Base-by-base conservation (phyloP, 2,329 filamentous ascomycete species). In the Metarhizium humberi region DNA sequence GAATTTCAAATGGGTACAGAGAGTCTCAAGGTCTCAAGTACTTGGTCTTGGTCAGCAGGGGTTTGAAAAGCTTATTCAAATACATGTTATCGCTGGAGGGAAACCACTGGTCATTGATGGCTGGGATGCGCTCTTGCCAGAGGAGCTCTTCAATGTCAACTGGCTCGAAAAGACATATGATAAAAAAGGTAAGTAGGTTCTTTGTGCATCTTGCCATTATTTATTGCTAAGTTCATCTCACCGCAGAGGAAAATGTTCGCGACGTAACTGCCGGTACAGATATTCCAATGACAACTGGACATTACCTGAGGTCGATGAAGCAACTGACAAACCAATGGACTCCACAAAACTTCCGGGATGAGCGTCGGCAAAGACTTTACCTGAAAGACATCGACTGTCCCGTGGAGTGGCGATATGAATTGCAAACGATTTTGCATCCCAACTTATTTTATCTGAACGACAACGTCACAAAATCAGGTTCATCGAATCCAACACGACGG, bases 371-470 rank as follows among this genome's bases (percentile, higher is more conserved):
- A 67, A 84, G 94, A 13, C 82, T 97, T 2, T 99, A 99, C 67
- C 74, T 97, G 29, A 99, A 99, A 66, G 94, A 99, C 66, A 96
- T 99, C 57, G 94, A 99, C 68, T 96, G 92, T 62, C 94, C 94
- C 0, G 74, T 80, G 1, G 85, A 92, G 56, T 99, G 94, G 94
- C 84, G 86, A 52, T 80, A 92, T 32, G 85, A 88, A 56, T 73
- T 99, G 18, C 83, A 84, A 60, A 85, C 87, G 51, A 75, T 90
- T 34, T 86, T 97, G 5, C 92, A 92, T 1, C 81, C 86, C 0
- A 84, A 79, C n/a, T 74, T 97, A 0, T 96, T 91, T 67, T 99
- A 97, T 66, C 78, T 96, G 54, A 96, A 96, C 62, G 87, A 92
- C 50, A 88, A 85, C 59, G 84, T 89, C 1, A 77, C 75, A 51